Evolutionary conservation across 306 rosid species (phyloP), one percentile per base, ranked within the genome.

Genomic region (Begonia fuchsioides): DNA sequence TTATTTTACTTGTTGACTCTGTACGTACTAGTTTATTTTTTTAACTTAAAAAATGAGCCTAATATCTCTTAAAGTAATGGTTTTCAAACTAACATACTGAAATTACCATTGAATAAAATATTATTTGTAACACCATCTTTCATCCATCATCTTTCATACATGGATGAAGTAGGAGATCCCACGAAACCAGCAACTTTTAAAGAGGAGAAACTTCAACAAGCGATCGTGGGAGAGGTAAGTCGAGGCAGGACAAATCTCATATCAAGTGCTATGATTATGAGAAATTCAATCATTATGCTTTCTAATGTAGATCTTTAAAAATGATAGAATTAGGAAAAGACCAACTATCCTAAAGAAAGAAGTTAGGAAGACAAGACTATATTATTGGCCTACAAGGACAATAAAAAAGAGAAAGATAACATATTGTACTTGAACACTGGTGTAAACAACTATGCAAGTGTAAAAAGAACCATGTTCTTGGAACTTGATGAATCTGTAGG

Each of bases 381-480:
- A 6, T 10, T 39, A 6, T 10, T 39, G 10, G 43, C 43, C 6
- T 10, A 39, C 6, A 39, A 39, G 43, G 43, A 39, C 6, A 39
- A 10, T 39, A 10, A 39, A 6, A 10, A 10, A 6, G 43, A 6
- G 6, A 6, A 39, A 39, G 43, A 39, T 6, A 39, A 39, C 10
- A 6, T 10, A 6, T 39, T 6, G 43, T 39, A 39, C 10, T 10
- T 39, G 6, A 10, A 39, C 43, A 39, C 6, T 39, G 35, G 14
- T 51, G 55, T 17, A 20, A 26, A 8, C 55, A 51, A 51, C 13
- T 43, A 32, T 11, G n/a, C 12, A 17, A 20, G 55, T 19, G 46
- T 50, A 68, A 53, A 43, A 32, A 58, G 5, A 53, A 44, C 2
- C 19, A 49, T 69, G 43, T 35, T 51, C 13, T 39, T 51, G 41